Evolutionary conservation across 305 asterid species (phyloP), one percentile per base, ranked within the genome.

Genomic region (Ruellia speciosa): DNA sequence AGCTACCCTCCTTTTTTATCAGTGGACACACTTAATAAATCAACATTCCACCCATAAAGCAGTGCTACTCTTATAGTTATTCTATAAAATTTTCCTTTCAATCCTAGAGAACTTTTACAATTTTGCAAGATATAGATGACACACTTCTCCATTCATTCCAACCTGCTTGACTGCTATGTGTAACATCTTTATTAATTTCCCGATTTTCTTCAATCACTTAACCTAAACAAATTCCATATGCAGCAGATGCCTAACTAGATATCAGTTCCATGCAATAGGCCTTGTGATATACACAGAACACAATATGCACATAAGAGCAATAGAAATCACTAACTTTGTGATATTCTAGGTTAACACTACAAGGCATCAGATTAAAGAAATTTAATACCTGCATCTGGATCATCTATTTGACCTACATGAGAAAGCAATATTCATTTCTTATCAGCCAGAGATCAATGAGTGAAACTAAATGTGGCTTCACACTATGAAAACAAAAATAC

Each of bases 371-470:
- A 68, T 52, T 47, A 45, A 48, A 47, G 63, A 51, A 62, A 63
- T 39, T 24, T 37, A 71, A 63, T 84, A 90, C 98, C 96, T 63
- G 90, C 90, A 71, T 92, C 95, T 13, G 95, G 92, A 72, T 88
- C 98, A 74, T 18, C 87, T 9, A 66, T 72, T 72, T 65, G 80
- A 71, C 58, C 95, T 82, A 64, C 62, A 72, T 47, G 59, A 66
- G 39, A 41, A 49, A 76, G 43, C 20, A 72, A 49, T 69, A 59
- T 58, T 40, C 45, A 70, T 62, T 65, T 61, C 20, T 46, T 51
- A 62, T 59, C 71, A 65, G 68, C 60, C 59, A 20, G 47, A 65
- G 54, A 57, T 46, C 37, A 59, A 63, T 53, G 70, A 48, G 18
- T 58, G 59, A 47, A 18, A 62, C 43, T 31, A 68, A 18, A 24